Evolutionary conservation across 2,329 filamentous ascomycete genomes (phyloP).

Genomic region (Fusarium miscanthi): DNA sequence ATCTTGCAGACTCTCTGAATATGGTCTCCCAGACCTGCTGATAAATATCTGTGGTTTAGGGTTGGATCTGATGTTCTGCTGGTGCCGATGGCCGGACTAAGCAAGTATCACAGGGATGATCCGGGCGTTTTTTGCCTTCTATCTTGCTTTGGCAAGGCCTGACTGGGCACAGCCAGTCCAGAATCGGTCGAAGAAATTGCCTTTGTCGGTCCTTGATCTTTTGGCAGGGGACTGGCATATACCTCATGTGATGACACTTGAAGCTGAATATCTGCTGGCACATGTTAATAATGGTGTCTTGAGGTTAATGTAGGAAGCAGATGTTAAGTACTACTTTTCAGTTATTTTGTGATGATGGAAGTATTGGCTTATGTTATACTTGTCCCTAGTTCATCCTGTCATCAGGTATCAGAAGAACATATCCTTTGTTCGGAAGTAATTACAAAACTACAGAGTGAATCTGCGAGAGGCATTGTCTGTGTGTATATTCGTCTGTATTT

Average conservation of each 20-base stretch:
- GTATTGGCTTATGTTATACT: background rate
- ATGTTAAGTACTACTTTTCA: background rate
- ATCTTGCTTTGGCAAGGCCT: background rate
- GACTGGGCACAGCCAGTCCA: slow-evolving; percentile 7
- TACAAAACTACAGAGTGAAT: background rate
- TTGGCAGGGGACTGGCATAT: slow-evolving; percentile 11
- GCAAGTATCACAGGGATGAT: slow-evolving; percentile 14
- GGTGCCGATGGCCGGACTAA: background rate
- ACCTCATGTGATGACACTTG: slow-evolving; percentile 37
- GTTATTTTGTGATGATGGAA: background rate
- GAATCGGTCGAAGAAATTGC: background rate
- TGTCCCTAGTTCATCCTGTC: background rate
- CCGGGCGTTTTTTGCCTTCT: background rate
- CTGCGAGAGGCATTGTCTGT: background rate
- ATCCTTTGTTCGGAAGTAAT: slow-evolving; percentile 2
- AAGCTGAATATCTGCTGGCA: slow-evolving; percentile 38
- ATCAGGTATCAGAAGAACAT: background rate
- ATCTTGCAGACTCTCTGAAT: background rate
- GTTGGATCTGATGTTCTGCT: background rate
- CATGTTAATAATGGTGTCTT: slow-evolving; percentile 16
- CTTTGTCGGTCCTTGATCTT: background rate
- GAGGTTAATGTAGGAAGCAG: background rate
- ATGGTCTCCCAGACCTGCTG: background rate
- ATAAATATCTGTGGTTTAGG: background rate
- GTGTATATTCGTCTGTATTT: background rate